These are phyloP conservation scores for Tillandsia fasciculata DNA, from an alignment of 176 grass and related monocot genomes.

Conservation along the genomic window DNA sequence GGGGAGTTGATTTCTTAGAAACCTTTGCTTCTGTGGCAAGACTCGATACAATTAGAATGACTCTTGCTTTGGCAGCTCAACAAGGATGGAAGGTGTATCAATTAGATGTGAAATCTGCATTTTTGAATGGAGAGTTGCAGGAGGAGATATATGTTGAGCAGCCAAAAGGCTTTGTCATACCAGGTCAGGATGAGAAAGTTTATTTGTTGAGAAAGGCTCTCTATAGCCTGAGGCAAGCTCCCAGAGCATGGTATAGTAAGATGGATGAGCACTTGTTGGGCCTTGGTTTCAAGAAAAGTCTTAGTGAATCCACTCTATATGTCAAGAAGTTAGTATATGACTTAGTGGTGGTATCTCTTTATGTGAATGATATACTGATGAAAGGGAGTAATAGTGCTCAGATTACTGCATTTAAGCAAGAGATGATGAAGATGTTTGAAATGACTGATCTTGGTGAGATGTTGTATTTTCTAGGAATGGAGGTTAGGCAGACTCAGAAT, in stretches of 20 bases:
- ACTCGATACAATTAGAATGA: conserved; percentile 1
- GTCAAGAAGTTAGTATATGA: background rate
- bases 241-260: conserved; percentile 2
- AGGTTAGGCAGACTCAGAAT: background rate
- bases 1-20: conserved; percentile 4
- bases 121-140: conserved; percentile 14
- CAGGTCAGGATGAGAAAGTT: conserved; percentile 2
- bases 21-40: conserved; percentile 2
- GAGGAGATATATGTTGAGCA: conserved; percentile 12
- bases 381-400: background rate
- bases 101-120: conserved; percentile 12
- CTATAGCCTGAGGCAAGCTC: conserved; percentile 11
- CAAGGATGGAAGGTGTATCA: background rate
- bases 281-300: background rate
- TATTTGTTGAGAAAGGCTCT: conserved; percentile 7
- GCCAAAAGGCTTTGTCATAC: conserved; percentile 1
- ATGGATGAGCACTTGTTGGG: conserved; percentile 6
- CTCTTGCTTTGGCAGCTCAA: conserved; percentile 6
- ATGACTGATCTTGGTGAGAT: background rate
- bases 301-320: background rate
- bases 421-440: background rate
- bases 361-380: conserved; percentile 15
- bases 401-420: conserved; percentile 4
- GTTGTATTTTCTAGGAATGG: background rate
- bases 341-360: conserved; percentile 16